Conservation (phyloP, 257 asterid genomes). For the Solanum appendiculatum region DNA sequence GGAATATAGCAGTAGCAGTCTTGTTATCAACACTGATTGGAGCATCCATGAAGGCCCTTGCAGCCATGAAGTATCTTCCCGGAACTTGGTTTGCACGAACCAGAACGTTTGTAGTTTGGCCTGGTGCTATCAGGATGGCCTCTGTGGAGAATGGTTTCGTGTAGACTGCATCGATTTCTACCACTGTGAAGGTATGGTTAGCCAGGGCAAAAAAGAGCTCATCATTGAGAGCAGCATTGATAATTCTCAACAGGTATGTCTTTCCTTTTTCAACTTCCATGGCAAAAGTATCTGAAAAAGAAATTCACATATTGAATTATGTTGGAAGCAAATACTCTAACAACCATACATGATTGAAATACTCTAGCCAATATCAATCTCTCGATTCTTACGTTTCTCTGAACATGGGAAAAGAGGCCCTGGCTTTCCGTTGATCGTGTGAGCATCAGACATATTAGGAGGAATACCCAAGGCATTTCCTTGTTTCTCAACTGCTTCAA, state of each 20-base stretch:
- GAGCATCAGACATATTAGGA: slow-evolving; percentile 52
- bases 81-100: slow-evolving; percentile 34
- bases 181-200: slow-evolving; percentile 35
- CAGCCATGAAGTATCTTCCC: slow-evolving; percentile 38
- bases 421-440: slow-evolving; percentile 49
- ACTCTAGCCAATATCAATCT: not conserved
- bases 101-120: slow-evolving; percentile 39
- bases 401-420: slow-evolving; percentile 47
- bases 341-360: not conserved
- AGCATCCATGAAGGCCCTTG: slow-evolving; percentile 34
- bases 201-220: slow-evolving; percentile 39
- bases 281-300: slow-evolving; percentile 33
- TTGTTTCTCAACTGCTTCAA: slow-evolving; percentile 34
- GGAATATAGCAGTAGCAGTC: slow-evolving; percentile 37
- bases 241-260: slow-evolving; percentile 30
- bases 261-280: slow-evolving; percentile 45
- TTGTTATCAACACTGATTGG: slow-evolving; percentile 33
- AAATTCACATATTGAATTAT: not conserved
- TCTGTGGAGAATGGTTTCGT: slow-evolving; percentile 37
- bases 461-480: slow-evolving; percentile 37
- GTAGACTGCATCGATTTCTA: slow-evolving; percentile 45
- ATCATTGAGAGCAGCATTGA: slow-evolving; percentile 40
- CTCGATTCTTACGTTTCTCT: slow-evolving; percentile 25
- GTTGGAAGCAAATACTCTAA: not conserved
- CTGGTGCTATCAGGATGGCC: slow-evolving; percentile 36